phyloP scores from a whole-genome alignment of 805 yeast genomes.

The Ogataea ramenticola region DNA sequence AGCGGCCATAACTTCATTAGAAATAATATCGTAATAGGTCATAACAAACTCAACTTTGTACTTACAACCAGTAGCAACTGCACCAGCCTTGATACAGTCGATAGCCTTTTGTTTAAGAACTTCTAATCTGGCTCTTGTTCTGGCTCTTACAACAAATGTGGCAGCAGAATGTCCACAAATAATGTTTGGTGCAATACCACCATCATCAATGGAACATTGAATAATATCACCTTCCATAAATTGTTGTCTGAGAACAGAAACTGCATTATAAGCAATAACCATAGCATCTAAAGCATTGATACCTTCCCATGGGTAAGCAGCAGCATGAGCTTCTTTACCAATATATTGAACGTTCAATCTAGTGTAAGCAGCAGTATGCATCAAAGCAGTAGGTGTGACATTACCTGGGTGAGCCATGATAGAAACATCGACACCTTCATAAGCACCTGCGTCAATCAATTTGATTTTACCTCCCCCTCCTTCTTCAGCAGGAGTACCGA shows the following conservation, averaged over 20 bases:
- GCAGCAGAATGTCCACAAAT: conserved; percentile 17
- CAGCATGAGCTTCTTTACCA: conserved; percentile 23
- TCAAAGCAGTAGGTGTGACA: conserved; percentile 8
- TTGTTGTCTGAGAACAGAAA: conserved; percentile 22
- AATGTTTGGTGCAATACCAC: conserved; percentile 20
- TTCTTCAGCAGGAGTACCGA: conserved; percentile 26
- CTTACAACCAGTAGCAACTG: conserved; percentile 25
- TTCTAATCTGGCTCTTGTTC: conserved; percentile 11
- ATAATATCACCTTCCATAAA: conserved; percentile 18
- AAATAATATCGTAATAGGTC: conserved; percentile 17
- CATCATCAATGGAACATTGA: conserved; percentile 17
- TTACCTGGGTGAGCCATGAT: conserved; percentile 21
- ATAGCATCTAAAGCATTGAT: conserved; percentile 24
- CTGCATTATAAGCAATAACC: conserved; percentile 17
- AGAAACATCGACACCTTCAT: conserved; percentile 16
- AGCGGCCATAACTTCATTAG: conserved; percentile 14
- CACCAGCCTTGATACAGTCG: conserved; percentile 20
- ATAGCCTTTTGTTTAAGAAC: conserved; percentile 18
- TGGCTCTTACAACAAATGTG: conserved; percentile 12
- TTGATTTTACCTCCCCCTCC: conserved; percentile 21
- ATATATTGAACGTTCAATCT: conserved; percentile 12
- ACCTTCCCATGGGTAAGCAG: conserved; percentile 23
- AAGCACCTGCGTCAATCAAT: conserved; percentile 21
- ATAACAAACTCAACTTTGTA: conserved; percentile 24
- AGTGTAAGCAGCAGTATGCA: conserved; percentile 14